phyloP scores from a whole-genome alignment of 306 rosid genomes.

The Abrus pulchellus region DNA sequence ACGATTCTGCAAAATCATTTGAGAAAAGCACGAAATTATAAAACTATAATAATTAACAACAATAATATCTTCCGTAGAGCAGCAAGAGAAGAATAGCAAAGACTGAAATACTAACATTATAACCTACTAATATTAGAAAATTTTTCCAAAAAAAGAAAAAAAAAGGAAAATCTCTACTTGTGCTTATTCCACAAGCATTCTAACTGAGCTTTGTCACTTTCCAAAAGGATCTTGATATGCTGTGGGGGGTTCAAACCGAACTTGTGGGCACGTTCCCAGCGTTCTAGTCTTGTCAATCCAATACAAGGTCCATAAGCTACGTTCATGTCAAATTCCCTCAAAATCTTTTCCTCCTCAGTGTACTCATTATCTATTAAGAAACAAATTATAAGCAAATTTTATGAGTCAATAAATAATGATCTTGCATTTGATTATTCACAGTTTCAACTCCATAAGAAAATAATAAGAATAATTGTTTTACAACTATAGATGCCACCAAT shows the following conservation, averaged over 20 bases:
- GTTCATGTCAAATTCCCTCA: slow-evolving; percentile 17
- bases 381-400: not conserved
- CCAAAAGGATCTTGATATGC: not conserved
- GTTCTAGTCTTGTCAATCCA: slow-evolving; percentile 31
- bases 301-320: not conserved
- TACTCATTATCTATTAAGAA: not conserved
- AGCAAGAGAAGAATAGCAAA: no score
- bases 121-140: no score
- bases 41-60: no score
- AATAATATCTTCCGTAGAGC: not conserved
- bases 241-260: slow-evolving; percentile 31
- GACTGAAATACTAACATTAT: not conserved
- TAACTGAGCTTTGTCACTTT: not conserved
- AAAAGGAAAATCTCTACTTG: not conserved
- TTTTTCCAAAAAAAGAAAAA: not conserved
- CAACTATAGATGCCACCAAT: not conserved
- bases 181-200: slow-evolving; percentile 21
- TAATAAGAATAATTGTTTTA: not conserved
- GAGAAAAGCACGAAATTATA: not conserved
- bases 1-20: not conserved
- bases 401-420: not conserved
- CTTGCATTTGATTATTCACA: not conserved
- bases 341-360: not conserved
- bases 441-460: not conserved
- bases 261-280: slow-evolving; percentile 28